Conservation (phyloP, 257 asterid genomes). For the Solanum stenotomum region DNA sequence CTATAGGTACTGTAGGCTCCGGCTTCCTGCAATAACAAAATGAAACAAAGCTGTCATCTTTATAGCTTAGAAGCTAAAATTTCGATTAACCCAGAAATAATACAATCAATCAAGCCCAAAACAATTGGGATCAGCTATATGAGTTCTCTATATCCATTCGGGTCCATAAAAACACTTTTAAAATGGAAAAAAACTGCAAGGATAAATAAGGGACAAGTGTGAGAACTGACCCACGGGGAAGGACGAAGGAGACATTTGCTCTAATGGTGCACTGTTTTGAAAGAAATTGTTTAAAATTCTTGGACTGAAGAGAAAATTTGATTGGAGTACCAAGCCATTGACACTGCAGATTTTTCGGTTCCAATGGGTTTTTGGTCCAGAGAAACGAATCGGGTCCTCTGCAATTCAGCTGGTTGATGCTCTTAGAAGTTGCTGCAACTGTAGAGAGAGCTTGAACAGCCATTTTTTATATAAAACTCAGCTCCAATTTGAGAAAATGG, state of each 20-base stretch:
- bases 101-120: background rate
- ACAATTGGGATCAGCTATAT: background rate
- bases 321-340: constrained; percentile 32
- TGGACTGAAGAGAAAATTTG: constrained; percentile 11
- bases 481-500: background rate
- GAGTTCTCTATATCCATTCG: background rate
- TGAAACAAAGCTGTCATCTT: background rate
- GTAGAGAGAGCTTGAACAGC: constrained; percentile 38
- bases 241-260: constrained; percentile 33
- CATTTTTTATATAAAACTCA: constrained; percentile 9
- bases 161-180: background rate
- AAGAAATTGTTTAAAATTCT: constrained; percentile 16
- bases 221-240: constrained; percentile 36
- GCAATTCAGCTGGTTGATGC: constrained; percentile 9
- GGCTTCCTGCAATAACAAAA: constrained; percentile 34
- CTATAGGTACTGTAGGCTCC: constrained; percentile 27
- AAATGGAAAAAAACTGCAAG: background rate
- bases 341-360: constrained; percentile 1
- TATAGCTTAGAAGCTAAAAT: background rate
- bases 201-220: background rate
- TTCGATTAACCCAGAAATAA: background rate
- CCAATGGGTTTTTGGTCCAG: background rate
- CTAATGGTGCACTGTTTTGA: constrained; percentile 22
- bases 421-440: constrained; percentile 6
- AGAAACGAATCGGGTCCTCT: background rate